Evolutionary conservation across 495 filamentous ascomycete species (phyloP).

Genomic region (Saxophila tyrrhenica): DNA sequence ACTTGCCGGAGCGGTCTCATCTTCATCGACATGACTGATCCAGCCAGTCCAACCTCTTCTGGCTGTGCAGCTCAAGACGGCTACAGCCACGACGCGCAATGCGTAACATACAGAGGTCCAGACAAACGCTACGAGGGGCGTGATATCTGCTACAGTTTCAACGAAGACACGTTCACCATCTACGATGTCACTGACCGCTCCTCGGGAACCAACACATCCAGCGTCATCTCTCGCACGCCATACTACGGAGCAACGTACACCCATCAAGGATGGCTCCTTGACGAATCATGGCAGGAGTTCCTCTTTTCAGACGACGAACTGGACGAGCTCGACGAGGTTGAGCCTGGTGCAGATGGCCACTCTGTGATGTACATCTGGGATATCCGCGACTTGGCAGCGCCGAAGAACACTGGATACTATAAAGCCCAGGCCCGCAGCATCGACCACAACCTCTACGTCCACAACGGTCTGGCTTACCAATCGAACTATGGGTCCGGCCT

Average conservation of each 20-base stretch:
- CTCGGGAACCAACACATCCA: constrained; percentile 19
- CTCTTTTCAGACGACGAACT: constrained; percentile 51
- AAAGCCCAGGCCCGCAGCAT: constrained; percentile 26
- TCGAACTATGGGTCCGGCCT: constrained; percentile 49
- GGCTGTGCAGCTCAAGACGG: constrained; percentile 13
- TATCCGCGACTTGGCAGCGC: constrained; percentile 18
- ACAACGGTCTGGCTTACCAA: constrained; percentile 43
- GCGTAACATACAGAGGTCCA: constrained; percentile 45
- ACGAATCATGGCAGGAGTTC: constrained; percentile 40
- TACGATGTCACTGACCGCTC: constrained; percentile 48
- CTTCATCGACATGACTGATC: constrained; percentile 10
- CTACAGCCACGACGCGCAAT: constrained; percentile 17
- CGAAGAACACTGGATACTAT: constrained; percentile 44
- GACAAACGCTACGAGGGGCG: constrained; percentile 39
- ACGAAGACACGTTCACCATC: constrained; percentile 35
- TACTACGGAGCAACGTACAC: constrained; percentile 49
- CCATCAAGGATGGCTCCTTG: constrained; percentile 51
- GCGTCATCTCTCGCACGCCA: constrained; percentile 42
- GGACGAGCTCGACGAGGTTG: constrained; percentile 41
- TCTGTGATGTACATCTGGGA: constrained; percentile 27
- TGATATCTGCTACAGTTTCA: constrained; percentile 53
- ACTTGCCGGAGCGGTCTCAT: constrained; percentile 7
- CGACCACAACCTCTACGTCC: constrained; percentile 53
- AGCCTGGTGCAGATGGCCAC: constrained; percentile 18
- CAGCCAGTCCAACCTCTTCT: constrained; percentile 9